Percentiles rank a stretch among this genome's conserved stretches.
Evolutionary conservation across 2,329 filamentous ascomycete species (phyloP).

Genomic region (Xylariales sp.): DNA sequence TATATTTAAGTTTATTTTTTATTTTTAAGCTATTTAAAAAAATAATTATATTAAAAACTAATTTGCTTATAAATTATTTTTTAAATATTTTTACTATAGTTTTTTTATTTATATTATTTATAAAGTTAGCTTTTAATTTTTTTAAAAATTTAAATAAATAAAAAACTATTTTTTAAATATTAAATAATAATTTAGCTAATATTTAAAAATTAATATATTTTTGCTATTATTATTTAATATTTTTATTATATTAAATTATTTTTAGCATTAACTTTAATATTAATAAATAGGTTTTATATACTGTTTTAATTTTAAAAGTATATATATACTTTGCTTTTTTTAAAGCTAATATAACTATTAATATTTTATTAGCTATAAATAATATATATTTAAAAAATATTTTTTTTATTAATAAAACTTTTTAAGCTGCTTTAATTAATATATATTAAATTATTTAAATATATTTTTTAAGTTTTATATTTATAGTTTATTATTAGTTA

Average conservation of each 20-base stretch:
- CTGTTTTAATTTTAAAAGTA: too few relatives aligned
- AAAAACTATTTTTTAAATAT: background rate
- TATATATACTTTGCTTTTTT: too few relatives aligned
- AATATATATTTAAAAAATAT: too few relatives aligned
- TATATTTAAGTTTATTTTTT: background rate
- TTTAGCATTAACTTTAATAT: too few relatives aligned
- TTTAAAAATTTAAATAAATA: background rate
- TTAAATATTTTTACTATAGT: conserved; percentile 8
- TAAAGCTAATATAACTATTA: too few relatives aligned
- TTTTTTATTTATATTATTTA: conserved; percentile 8
- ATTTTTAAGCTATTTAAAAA: background rate
- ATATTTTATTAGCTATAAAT: too few relatives aligned
- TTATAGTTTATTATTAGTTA: too few relatives aligned
- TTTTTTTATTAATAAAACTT: background rate
- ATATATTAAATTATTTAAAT: background rate
- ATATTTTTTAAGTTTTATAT: too few relatives aligned
- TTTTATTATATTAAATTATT: too few relatives aligned
- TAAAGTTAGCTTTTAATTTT: conserved; percentile 2
- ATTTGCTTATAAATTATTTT: background rate
- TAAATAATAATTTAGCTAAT: background rate
- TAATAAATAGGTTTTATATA: too few relatives aligned
- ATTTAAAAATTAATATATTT: background rate
- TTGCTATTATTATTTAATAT: background rate
- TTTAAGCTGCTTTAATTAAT: background rate
- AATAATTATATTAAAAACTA: conserved; percentile 14